Evolutionary conservation across 2,329 filamentous ascomycete species (phyloP), one percentile per base, ranked within the genome.

Genomic region (Madurella fahalii): DNA sequence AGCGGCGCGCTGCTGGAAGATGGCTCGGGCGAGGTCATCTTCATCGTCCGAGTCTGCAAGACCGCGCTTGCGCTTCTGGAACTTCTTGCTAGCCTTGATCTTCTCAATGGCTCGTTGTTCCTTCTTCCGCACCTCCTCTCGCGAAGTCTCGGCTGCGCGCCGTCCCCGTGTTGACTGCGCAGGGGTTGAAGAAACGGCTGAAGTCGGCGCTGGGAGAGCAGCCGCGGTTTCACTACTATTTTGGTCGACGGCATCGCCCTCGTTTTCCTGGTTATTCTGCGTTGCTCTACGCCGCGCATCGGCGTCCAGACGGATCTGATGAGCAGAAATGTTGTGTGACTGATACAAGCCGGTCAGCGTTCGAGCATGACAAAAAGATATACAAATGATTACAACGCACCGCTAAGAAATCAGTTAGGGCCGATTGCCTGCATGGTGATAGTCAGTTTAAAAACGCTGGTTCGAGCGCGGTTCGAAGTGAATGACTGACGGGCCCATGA

Each of bases 241-340:
- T 25, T 64, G 58, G 34, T 64, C 63, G 17, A 60, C 58, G 9
- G 60, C 57, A 8, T 57, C 54, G 20, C 39, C 46, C 16, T 56
- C 70, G 58, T 63, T 64, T n/a, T 58, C 62, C 52, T 62, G 61
- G 34, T 56, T 54, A 39, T 53, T 55, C 55, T 67, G 64, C 5
- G 64, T 67, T 17, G 73, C 68, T 52, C 79, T 76, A 49, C 77
- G 72, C 45, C 80, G 74, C 37, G 69, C 67, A 32, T 77, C 74
- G 16, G 78, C 78, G 58, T 79, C 74, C 17, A 72, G 67, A 37
- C 76, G 74, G 53, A 84, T 84, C 55, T 80, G 76, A 30, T 73
- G 68, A 2, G 81, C 79, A 18, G 82, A 89, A 61, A 90, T 90
- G 63, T 89, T 89, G 68, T 89, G 85, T 2, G 86, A 82, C 80